Conservation (phyloP, 108 stramenopile species). For the Skeletonema grethae region DNA sequence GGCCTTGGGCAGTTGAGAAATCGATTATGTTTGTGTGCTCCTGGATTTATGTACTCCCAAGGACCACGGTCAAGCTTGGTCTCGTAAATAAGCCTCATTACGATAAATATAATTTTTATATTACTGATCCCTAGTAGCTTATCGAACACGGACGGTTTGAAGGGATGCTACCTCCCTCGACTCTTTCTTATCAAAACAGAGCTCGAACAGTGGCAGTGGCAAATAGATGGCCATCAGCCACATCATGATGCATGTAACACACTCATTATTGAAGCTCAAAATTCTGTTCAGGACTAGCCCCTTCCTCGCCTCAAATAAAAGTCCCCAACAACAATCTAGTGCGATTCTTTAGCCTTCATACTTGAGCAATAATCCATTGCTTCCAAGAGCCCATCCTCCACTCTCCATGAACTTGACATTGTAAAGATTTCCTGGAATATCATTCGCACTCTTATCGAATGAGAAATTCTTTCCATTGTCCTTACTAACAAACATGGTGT, state of each 20-base stretch:
- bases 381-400: slow-evolving; percentile 91
- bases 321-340: neutral
- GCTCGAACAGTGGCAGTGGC: neutral
- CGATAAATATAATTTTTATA: neutral
- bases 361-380: slow-evolving; percentile 86
- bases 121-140: slow-evolving; percentile 1
- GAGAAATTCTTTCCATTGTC: slow-evolving; percentile 94
- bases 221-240: neutral
- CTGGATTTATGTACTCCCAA: too few relatives aligned
- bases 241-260: neutral
- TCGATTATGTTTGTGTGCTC: too few relatives aligned
- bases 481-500: slow-evolving; percentile 89
- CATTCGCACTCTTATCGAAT: slow-evolving; percentile 92
- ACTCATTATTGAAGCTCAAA: neutral
- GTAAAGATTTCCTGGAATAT: slow-evolving; percentile 95
- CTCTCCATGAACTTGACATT: slow-evolving; percentile 94
- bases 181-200: neutral
- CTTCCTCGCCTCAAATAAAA: neutral
- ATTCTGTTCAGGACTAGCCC: too few relatives aligned
- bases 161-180: neutral
- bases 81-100: too few relatives aligned
- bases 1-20: too few relatives aligned
- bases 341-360: slow-evolving; percentile 64
- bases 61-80: too few relatives aligned
- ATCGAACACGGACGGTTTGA: neutral